These are phyloP conservation scores for grape (Vitis vinifera) DNA, from an alignment of 164 flowering plant species.

Conservation along the genomic window DNA sequence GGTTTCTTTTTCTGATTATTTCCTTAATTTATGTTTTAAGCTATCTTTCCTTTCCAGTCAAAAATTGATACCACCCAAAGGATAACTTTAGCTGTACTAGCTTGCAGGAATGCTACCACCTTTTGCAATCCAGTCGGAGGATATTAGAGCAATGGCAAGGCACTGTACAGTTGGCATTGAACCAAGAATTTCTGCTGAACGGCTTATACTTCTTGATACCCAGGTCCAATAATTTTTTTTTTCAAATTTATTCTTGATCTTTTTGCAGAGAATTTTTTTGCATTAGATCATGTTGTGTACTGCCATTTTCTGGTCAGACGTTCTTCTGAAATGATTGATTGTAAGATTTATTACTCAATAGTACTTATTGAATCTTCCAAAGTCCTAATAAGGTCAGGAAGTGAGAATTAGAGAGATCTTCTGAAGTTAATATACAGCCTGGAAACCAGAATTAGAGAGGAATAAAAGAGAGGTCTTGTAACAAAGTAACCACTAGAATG, in stretches of 20 bases:
- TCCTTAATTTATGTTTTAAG: background rate
- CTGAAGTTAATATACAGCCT: background rate
- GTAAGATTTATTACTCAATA: background rate
- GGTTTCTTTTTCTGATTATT: background rate
- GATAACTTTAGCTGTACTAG: constrained; percentile 7
- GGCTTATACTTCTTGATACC: constrained; percentile 92
- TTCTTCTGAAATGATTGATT: too few relatives aligned
- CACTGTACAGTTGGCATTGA: constrained; percentile 87
- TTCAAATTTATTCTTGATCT: background rate
- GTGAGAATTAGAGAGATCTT: background rate
- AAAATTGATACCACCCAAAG: background rate
- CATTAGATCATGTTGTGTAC: background rate
- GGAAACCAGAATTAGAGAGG: background rate
- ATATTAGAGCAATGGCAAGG: constrained; percentile 67
- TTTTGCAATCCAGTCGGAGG: constrained; percentile 71
- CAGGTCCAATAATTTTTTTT: constrained; percentile 45
- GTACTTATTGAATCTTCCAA: background rate
- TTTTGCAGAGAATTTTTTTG: background rate
- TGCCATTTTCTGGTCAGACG: too few relatives aligned
- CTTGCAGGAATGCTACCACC: constrained; percentile 88
- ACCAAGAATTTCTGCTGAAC: constrained; percentile 75
- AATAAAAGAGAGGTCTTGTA: background rate
- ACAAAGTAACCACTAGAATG: background rate
- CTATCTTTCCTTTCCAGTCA: background rate
- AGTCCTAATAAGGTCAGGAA: background rate